These are phyloP conservation scores for Trametes cubensis DNA, from an alignment of 768 basidiomycete genomes.

Conservation along the genomic window DNA sequence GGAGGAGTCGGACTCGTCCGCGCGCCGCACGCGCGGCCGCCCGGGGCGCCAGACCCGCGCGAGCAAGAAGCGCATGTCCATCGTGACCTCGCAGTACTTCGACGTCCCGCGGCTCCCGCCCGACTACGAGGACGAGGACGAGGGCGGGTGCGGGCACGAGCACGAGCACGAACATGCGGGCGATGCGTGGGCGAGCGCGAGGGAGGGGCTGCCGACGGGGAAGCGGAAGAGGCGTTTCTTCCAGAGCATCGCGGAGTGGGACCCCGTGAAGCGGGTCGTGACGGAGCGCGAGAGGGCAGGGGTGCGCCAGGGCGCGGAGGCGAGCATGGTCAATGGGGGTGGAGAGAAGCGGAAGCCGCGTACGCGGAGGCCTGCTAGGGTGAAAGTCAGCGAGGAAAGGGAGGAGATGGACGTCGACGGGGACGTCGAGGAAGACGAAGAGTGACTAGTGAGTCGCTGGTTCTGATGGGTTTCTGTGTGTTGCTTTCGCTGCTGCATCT, in stretches of 20 bases:
- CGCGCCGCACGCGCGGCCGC: conserved; percentile 21
- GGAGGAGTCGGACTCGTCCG: conserved; percentile 41
- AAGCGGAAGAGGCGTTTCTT: conserved; percentile 58
- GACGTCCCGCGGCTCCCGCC: conserved; percentile 46
- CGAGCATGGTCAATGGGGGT: conserved; percentile 19
- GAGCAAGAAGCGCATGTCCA: conserved; percentile 64
- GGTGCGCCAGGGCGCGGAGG: conserved; percentile 20
- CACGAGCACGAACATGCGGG: conserved; percentile 9
- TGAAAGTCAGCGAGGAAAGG: conserved; percentile 27
- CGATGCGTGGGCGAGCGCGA: conserved; percentile 2
- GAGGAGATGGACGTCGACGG: conserved; percentile 14
- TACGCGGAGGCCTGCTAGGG: conserved; percentile 20
- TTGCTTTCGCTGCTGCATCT: not conserved
- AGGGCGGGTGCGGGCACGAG: conserved; percentile 42
- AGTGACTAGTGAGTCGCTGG: not conserved
- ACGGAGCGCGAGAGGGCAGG: conserved; percentile 24
- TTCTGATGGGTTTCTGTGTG: not conserved
- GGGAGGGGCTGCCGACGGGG: conserved; percentile 6
- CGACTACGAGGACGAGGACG: conserved; percentile 33
- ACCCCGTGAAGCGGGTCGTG: conserved; percentile 30
- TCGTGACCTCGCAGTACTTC: conserved; percentile 61
- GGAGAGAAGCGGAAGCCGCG: conserved; percentile 5
- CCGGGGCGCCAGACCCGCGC: conserved; percentile 32
- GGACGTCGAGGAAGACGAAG: conserved; percentile 19
- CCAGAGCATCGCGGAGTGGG: conserved; percentile 48